Percentiles rank a stretch among this genome's conserved stretches.
Conservation (phyloP, 1,139 yeast species). For the Suhomyces maxii region DNA sequence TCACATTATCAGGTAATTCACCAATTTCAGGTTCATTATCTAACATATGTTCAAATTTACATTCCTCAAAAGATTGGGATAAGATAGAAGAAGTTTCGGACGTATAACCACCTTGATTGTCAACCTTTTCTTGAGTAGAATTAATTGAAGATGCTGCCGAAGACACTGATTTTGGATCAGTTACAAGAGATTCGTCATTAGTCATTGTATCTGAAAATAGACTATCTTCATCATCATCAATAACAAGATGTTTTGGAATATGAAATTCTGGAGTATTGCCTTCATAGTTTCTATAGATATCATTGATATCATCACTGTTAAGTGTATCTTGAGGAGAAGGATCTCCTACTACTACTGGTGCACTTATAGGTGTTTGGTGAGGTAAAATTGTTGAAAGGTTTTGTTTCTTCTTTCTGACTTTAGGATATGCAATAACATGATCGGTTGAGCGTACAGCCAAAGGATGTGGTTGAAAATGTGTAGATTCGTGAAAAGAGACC, state of each 20-base stretch:
- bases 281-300: constrained; percentile 5
- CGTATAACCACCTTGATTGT: not conserved
- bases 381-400: not conserved
- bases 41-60: not conserved
- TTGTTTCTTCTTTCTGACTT: not conserved
- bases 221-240: constrained; percentile 24
- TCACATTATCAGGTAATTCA: constrained; percentile 3
- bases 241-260: constrained; percentile 13
- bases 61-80: not conserved
- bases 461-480: not conserved
- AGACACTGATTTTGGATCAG: constrained; percentile 3
- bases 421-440: constrained; percentile 6
- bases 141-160: constrained; percentile 4
- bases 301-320: constrained; percentile 4
- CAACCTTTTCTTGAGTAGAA: not conserved
- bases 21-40: constrained; percentile 7
- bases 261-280: constrained; percentile 5
- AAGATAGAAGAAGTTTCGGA: constrained; percentile 7
- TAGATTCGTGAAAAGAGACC: not conserved
- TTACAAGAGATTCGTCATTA: constrained; percentile 1
- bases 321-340: constrained; percentile 8
- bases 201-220: constrained; percentile 20
- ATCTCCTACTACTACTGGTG: not conserved
- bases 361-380: not conserved
- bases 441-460: not conserved